Conservation (phyloP, 2,329 filamentous ascomycete species). For the Fusarium ramigenum region DNA sequence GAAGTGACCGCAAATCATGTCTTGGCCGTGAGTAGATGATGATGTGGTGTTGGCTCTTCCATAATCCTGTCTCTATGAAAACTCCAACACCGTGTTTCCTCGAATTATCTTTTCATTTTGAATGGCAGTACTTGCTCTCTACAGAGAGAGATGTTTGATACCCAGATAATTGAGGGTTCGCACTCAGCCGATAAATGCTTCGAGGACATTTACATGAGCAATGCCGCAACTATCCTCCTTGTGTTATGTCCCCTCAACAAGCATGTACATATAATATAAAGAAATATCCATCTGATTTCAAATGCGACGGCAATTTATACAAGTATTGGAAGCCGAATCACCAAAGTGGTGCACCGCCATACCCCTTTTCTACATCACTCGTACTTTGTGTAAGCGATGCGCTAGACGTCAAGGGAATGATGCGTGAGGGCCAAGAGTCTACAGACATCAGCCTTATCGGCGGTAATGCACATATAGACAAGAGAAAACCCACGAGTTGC, state of each 20-base stretch:
- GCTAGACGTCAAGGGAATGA: too few species aligned
- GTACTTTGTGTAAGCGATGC: not conserved
- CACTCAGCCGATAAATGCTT: not conserved
- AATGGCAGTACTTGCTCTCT: not conserved
- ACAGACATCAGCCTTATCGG: not conserved
- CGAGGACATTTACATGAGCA: not conserved
- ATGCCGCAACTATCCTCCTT: not conserved
- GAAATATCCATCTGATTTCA: not conserved
- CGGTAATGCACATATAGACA: not conserved
- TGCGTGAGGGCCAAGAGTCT: too few species aligned
- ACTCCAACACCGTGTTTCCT: not conserved
- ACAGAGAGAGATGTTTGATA: not conserved
- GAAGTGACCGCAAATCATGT: not conserved
- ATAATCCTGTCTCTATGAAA: not conserved
- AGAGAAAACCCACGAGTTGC: not conserved
- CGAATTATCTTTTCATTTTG: not conserved
- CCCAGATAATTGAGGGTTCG: not conserved
- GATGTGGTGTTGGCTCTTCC: too few species aligned
- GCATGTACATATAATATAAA: not conserved
- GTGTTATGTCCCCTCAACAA: accelerated
- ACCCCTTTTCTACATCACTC: not conserved
- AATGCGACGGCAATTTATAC: too few species aligned
- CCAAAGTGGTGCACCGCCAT: not conserved
- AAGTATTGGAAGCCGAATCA: not conserved
- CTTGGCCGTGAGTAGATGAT: not conserved